Conservation (phyloP, 164 flowering plant species). For the Vitis riparia region DNA sequence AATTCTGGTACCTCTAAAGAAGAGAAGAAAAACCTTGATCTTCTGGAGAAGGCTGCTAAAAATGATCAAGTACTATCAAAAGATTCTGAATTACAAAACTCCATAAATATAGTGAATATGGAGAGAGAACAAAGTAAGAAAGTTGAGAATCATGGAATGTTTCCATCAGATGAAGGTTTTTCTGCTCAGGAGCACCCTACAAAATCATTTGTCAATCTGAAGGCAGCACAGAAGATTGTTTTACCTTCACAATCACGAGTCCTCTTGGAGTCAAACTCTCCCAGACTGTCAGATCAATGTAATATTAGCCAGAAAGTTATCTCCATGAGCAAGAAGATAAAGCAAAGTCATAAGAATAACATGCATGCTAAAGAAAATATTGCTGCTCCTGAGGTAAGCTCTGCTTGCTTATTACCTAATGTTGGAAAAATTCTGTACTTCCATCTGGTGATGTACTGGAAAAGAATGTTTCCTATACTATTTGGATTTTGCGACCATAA, state of each 20-base stretch:
- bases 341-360: slow-evolving; percentile 3
- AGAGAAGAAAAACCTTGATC: background rate
- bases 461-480: too few species aligned
- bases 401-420: background rate
- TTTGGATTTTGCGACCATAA: background rate
- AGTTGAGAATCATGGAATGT: background rate
- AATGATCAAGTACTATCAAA: background rate
- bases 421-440: background rate
- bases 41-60: slow-evolving; percentile 1
- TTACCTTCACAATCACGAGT: slow-evolving; percentile 7
- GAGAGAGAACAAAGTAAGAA: slow-evolving; percentile 1
- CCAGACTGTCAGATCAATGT: slow-evolving; percentile 10
- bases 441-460: too few species aligned
- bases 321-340: slow-evolving; percentile 8
- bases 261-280: slow-evolving; percentile 4
- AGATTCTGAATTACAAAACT: too few species aligned
- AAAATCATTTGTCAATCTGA: slow-evolving; percentile 12
- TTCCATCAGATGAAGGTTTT: slow-evolving; percentile 8
- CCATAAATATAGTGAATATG: background rate
- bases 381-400: slow-evolving; percentile 19
- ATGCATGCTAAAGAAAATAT: slow-evolving; percentile 15
- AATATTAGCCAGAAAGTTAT: slow-evolving; percentile 10
- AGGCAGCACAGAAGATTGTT: background rate
- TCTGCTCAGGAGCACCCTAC: slow-evolving; percentile 3
- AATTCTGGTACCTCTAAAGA: background rate